Percentiles rank a stretch among this genome's conserved stretches.
These are phyloP conservation scores for Tricholoma terreum DNA, from an alignment of 768 basidiomycete genomes.

Conservation along the genomic window DNA sequence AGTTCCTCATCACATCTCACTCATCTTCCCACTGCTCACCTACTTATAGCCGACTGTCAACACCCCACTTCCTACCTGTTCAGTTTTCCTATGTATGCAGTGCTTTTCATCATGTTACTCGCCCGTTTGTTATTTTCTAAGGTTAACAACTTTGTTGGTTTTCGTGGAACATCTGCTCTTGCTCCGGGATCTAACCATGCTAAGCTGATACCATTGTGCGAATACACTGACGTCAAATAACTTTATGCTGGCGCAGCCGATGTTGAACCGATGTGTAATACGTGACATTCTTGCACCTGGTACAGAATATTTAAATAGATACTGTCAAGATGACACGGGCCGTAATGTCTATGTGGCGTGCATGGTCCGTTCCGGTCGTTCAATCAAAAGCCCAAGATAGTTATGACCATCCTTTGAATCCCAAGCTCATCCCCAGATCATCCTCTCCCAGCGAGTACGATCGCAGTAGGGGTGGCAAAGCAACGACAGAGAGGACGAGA, in stretches of 20 bases:
- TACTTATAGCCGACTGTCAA: neutral
- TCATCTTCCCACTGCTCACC: neutral
- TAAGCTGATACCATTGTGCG: too few relatives aligned
- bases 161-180: neutral
- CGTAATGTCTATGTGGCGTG: neutral
- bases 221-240: too few relatives aligned
- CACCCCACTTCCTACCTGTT: neutral
- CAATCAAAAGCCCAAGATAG: neutral
- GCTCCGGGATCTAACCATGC: neutral
- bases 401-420: neutral
- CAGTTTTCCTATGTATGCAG: neutral
- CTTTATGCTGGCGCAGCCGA: too few relatives aligned
- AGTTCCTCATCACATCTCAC: neutral
- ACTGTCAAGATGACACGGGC: neutral
- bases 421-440: neutral
- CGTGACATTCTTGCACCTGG: neutral
- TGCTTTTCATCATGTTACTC: neutral
- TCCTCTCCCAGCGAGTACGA: neutral
- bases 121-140: neutral
- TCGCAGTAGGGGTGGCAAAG: neutral
- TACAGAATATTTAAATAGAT: neutral
- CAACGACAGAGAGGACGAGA: neutral
- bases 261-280: too few relatives aligned
- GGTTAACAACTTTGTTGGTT: neutral
- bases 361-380: neutral